Conservation (phyloP, 768 basidiomycete species). For the Rhodotorula sphaerocarpa region DNA sequence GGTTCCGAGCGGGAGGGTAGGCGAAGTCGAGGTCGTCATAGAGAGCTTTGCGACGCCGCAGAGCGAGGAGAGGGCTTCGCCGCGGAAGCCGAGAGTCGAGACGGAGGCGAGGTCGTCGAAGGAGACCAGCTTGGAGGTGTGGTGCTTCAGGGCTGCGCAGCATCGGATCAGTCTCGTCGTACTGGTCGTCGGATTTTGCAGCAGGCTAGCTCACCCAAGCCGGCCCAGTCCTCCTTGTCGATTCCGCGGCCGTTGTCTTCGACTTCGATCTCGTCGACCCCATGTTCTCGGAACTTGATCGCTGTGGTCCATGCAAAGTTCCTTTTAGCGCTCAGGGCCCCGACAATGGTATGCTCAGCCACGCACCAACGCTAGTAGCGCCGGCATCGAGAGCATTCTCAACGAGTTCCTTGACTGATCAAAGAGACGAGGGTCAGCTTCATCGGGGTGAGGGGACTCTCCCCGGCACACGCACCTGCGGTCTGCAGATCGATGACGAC, state of each 20-base stretch:
- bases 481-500: constrained; percentile 89
- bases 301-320: constrained; percentile 54
- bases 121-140: constrained; percentile 79
- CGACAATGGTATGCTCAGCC: neutral
- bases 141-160: constrained; percentile 76
- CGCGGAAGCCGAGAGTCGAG: constrained; percentile 83
- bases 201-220: constrained; percentile 53
- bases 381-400: constrained; percentile 94
- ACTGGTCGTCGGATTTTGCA: too few relatives aligned
- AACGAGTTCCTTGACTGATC: constrained; percentile 75
- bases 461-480: constrained; percentile 44
- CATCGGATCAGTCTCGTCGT: neutral
- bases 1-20: constrained; percentile 68
- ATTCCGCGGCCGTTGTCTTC: constrained; percentile 90
- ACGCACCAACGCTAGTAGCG: constrained; percentile 71
- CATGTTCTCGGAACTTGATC: constrained; percentile 80
- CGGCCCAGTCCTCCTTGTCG: constrained; percentile 62
- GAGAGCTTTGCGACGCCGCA: constrained; percentile 57
- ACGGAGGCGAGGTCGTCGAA: constrained; percentile 67
- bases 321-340: too few relatives aligned
- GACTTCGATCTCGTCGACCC: constrained; percentile 72
- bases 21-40: constrained; percentile 64
- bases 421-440: neutral
- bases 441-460: too few relatives aligned
- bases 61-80: constrained; percentile 88